These are phyloP conservation scores for Cladophialophora bantiana DNA, from an alignment of 2,329 filamentous ascomycete genomes.

Conservation along the genomic window DNA sequence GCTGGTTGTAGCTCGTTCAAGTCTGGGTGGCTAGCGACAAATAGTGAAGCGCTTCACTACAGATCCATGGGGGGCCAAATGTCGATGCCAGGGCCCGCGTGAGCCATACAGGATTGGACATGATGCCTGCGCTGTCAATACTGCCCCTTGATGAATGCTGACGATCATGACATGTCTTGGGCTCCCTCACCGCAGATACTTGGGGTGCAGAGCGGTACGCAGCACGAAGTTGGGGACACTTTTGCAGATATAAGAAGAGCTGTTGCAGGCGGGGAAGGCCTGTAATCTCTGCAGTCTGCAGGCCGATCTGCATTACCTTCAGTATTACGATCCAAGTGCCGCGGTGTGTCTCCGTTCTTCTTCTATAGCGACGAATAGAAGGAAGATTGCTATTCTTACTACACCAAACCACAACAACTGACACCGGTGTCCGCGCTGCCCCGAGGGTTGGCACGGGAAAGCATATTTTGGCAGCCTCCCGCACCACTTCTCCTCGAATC, in stretches of 20 bases:
- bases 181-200: neutral
- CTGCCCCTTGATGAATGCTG: slow-evolving; percentile 9
- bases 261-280: neutral
- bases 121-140: neutral
- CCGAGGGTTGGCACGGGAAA: neutral
- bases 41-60: neutral
- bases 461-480: neutral
- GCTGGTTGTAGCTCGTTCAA: neutral
- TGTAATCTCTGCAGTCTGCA: neutral
- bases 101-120: neutral
- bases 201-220: neutral
- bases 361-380: slow-evolving; percentile 1
- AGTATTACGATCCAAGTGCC: slow-evolving; percentile 5
- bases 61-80: slow-evolving; percentile 5
- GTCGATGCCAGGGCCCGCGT: neutral
- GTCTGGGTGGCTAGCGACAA: neutral
- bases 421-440: neutral
- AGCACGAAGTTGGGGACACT: neutral
- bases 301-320: neutral
- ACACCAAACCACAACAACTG: neutral
- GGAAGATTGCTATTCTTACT: neutral
- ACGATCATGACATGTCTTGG: slow-evolving; percentile 8
- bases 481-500: neutral
- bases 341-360: slow-evolving; percentile 2
- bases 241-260: slow-evolving; percentile 5